A percentile compares a stretch with the other conserved stretches of the same genome.
phyloP scores from a whole-genome alignment of 2,329 filamentous ascomycete genomes.

The Xylariaceae sp. region DNA sequence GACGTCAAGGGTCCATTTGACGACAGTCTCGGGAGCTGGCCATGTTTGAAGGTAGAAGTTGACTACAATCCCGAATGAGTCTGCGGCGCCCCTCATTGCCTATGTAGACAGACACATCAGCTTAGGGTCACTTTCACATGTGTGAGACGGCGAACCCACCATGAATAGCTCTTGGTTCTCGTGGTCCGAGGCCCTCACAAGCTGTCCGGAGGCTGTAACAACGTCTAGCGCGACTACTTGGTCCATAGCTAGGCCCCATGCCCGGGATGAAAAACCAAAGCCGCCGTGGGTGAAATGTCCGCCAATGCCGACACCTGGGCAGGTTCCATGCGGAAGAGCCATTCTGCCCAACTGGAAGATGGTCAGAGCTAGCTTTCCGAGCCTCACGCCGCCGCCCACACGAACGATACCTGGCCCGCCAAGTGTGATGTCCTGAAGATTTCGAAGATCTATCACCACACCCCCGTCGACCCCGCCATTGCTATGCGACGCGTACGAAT shows the following conservation, averaged over 20 bases:
- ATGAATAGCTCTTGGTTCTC: slow-evolving; percentile 28
- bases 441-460: slow-evolving; percentile 36
- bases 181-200: slow-evolving; percentile 16
- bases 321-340: slow-evolving; percentile 44
- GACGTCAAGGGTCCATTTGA: slow-evolving; percentile 34
- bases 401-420: slow-evolving; percentile 28
- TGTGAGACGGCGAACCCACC: slow-evolving; percentile 22
- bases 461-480: slow-evolving; percentile 34
- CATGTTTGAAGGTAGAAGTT: slow-evolving; percentile 36
- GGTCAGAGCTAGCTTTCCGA: slow-evolving; percentile 41
- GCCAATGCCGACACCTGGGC: slow-evolving; percentile 42
- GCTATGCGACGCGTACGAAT: slow-evolving; percentile 47
- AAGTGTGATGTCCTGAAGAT: slow-evolving; percentile 27
- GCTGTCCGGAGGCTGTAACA: slow-evolving; percentile 36
- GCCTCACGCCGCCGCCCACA: slow-evolving; percentile 39
- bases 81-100: slow-evolving; percentile 41
- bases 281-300: slow-evolving; percentile 47
- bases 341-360: slow-evolving; percentile 35
- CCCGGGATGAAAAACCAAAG: slow-evolving; percentile 41
- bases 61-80: slow-evolving; percentile 39
- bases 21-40: slow-evolving; percentile 32
- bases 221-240: slow-evolving; percentile 46
- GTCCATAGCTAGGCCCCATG: slow-evolving; percentile 50
- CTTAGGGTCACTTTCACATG: not conserved
- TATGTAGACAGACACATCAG: slow-evolving; percentile 6